Percentiles rank a stretch among this genome's conserved stretches.
Evolutionary conservation across 2,329 filamentous ascomycete genomes (phyloP).

Genomic region (Alternaria panax): DNA sequence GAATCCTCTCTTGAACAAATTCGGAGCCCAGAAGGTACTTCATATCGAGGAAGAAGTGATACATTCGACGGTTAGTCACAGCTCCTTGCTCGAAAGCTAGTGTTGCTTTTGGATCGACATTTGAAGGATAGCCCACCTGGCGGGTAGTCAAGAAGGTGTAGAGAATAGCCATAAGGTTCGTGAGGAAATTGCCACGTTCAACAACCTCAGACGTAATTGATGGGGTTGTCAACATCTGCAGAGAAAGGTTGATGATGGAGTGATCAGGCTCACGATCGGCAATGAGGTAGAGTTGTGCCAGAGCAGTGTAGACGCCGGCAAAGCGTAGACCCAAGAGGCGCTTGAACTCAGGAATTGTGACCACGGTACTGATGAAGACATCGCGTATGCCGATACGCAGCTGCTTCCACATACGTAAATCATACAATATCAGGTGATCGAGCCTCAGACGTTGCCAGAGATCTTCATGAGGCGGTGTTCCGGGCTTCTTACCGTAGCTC

Average conservation of each 20-base stretch:
- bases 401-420: slow-evolving; percentile 96
- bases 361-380: slow-evolving; percentile 94
- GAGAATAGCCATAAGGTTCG: slow-evolving; percentile 91
- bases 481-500: slow-evolving; percentile 68
- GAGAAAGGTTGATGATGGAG: slow-evolving; percentile 95
- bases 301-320: slow-evolving; percentile 88
- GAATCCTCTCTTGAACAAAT: slow-evolving; percentile 84
- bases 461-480: slow-evolving; percentile 78
- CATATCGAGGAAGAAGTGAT: slow-evolving; percentile 96
- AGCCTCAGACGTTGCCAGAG: slow-evolving; percentile 87
- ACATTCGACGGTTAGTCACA: slow-evolving; percentile 93
- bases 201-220: slow-evolving; percentile 97
- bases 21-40: slow-evolving; percentile 89
- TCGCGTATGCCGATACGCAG: slow-evolving; percentile 88
- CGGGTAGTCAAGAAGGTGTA: slow-evolving; percentile 97
- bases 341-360: slow-evolving; percentile 96
- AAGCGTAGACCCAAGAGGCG: slow-evolving; percentile 91
- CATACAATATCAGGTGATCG: slow-evolving; percentile 94
- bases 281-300: slow-evolving; percentile 94
- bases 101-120: slow-evolving; percentile 84
- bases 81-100: slow-evolving; percentile 93
- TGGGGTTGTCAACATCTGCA: slow-evolving; percentile 95
- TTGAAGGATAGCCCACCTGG: slow-evolving; percentile 92
- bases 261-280: slow-evolving; percentile 96
- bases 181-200: slow-evolving; percentile 93